phyloP scores from a whole-genome alignment of 495 filamentous ascomycete species.

The Penicillium ucsense region DNA sequence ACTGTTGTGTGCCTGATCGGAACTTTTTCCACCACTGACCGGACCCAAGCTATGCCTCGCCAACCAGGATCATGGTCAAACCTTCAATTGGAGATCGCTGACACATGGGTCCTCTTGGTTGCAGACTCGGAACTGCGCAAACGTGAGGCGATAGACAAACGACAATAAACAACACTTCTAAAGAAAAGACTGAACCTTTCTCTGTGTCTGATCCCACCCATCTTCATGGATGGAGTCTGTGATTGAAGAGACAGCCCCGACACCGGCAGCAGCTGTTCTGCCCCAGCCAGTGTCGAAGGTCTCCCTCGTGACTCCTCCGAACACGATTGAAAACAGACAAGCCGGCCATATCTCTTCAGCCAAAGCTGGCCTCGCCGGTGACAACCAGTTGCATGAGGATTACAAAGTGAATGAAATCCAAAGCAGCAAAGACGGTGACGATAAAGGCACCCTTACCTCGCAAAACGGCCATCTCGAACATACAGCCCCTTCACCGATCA shows the following conservation, averaged over 20 bases:
- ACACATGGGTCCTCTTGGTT: background rate
- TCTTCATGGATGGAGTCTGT: slow-evolving; percentile 43
- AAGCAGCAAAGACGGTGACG: background rate
- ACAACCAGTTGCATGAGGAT: background rate
- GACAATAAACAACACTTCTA: no score
- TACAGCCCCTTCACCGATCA: slow-evolving; percentile 1
- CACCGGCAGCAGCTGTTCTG: slow-evolving; percentile 22
- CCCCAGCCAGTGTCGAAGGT: slow-evolving; percentile 19
- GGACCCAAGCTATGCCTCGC: no score
- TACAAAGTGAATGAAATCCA: background rate
- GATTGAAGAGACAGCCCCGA: slow-evolving; percentile 32
- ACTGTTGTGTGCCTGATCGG: no score
- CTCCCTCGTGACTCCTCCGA: slow-evolving; percentile 3
- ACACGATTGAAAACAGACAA: background rate
- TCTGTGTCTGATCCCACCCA: slow-evolving; percentile 1
- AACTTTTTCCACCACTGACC: no score
- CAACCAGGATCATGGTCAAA: no score
- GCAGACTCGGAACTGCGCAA: background rate
- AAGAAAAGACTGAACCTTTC: no score
- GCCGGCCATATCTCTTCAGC: background rate
- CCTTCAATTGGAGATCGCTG: background rate
- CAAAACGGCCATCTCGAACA: background rate
- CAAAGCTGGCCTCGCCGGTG: background rate
- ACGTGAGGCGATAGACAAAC: no score
- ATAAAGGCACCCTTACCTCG: slow-evolving; percentile 1